Percentiles rank a stretch among this genome's conserved stretches.
Conservation (phyloP, 768 basidiomycete genomes). For the Nevesoporus exiguus region DNA sequence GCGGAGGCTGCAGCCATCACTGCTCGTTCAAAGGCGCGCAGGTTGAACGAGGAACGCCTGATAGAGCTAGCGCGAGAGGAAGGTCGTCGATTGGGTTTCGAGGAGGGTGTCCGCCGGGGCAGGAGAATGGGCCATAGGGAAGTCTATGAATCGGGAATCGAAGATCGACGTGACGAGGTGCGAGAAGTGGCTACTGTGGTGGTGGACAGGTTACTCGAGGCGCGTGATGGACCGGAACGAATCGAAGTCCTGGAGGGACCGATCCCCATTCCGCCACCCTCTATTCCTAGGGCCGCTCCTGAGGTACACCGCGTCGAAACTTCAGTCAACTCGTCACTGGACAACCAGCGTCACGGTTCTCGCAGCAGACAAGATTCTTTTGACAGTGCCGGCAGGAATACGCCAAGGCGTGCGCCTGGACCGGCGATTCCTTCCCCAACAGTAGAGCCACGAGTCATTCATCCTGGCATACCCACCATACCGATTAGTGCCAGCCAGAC, state of each 20-base stretch:
- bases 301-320: constrained; percentile 27
- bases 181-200: constrained; percentile 14
- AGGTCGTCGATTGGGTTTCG: constrained; percentile 49
- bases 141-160: constrained; percentile 14
- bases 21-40: constrained; percentile 44
- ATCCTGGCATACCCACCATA: constrained; percentile 5
- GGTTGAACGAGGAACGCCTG: constrained; percentile 44
- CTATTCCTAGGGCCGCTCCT: constrained; percentile 16
- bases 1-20: constrained; percentile 47
- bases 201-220: constrained; percentile 28
- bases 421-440: constrained; percentile 8
- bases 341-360: constrained; percentile 15
- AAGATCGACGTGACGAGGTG: constrained; percentile 17
- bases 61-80: constrained; percentile 52
- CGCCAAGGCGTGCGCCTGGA: constrained; percentile 12
- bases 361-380: constrained; percentile 20
- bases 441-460: constrained; percentile 15
- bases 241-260: constrained; percentile 15
- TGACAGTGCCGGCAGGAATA: constrained; percentile 12
- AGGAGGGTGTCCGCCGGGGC: constrained; percentile 44
- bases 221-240: constrained; percentile 20
- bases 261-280: constrained; percentile 17
- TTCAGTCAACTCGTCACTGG: constrained; percentile 13
- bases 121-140: constrained; percentile 31
- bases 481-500: constrained; percentile 12